A percentile compares a stretch with the other conserved stretches of the same genome.
Evolutionary conservation across 2,329 filamentous ascomycete genomes (phyloP).

Genomic region (Xylogone sp.): DNA sequence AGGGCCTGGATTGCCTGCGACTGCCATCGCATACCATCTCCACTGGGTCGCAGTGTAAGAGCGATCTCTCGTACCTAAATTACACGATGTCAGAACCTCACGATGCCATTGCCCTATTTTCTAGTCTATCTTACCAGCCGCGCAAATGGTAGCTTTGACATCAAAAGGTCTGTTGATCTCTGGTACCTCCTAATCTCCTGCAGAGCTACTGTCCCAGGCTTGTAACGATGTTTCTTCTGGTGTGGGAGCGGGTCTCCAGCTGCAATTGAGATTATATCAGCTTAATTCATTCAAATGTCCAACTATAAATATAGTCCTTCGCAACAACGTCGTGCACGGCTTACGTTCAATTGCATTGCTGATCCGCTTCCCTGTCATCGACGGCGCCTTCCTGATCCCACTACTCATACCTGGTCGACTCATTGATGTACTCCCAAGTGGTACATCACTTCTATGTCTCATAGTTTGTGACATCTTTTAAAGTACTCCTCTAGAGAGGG

Average conservation of each 20-base stretch:
- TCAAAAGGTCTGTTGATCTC: slow-evolving; percentile 80
- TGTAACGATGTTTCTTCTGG: slow-evolving; percentile 60
- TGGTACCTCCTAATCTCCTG: slow-evolving; percentile 92
- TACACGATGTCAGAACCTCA: not conserved
- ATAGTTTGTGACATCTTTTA: not conserved
- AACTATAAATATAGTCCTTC: no score
- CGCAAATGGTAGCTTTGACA: slow-evolving; percentile 77
- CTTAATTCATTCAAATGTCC: not conserved
- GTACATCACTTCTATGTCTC: not conserved
- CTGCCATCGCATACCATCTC: slow-evolving; percentile 84
- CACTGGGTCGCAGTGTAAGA: slow-evolving; percentile 55
- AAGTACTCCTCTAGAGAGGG: not conserved
- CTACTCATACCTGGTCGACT: not conserved
- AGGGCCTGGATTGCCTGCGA: slow-evolving; percentile 90
- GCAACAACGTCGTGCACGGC: no score
- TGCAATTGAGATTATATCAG: slow-evolving; percentile 28
- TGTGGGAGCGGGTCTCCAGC: slow-evolving; percentile 71
- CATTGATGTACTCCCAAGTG: not conserved
- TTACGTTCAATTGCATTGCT: slow-evolving; percentile 7
- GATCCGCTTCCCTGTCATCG: not conserved
- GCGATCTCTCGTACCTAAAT: slow-evolving; percentile 68
- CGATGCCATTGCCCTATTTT: not conserved
- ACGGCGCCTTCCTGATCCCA: not conserved
- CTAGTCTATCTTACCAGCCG: slow-evolving; percentile 53
- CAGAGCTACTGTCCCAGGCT: slow-evolving; percentile 78